Percentiles rank a stretch among this genome's conserved stretches.
phyloP scores from a whole-genome alignment of 176 grass and related monocot genomes.

The Zea mays region DNA sequence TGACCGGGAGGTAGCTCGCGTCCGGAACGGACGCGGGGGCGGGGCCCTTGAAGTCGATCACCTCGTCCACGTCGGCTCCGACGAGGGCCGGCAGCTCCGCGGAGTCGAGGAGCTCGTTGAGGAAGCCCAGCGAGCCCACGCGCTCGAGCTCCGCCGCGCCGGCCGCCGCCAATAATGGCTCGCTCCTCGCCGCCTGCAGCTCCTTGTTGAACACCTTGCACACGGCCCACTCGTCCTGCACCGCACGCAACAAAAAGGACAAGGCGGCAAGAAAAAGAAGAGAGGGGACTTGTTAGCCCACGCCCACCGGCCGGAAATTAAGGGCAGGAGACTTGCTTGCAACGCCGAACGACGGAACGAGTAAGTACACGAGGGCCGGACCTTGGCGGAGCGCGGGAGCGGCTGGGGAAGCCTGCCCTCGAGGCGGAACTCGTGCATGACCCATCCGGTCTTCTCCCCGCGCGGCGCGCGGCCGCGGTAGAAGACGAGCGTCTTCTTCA shows the following conservation, averaged over 20 bases:
- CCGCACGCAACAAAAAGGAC: slow-evolving; percentile 29
- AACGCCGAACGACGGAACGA: not conserved
- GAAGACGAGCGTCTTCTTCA: slow-evolving; percentile 99
- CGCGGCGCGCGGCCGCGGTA: slow-evolving; percentile 86
- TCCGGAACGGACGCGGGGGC: slow-evolving; percentile 17
- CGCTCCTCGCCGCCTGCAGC: slow-evolving; percentile 28
- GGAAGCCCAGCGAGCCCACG: slow-evolving; percentile 37
- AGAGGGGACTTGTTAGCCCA: not conserved
- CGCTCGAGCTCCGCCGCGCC: slow-evolving; percentile 43
- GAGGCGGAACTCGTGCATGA: slow-evolving; percentile 93
- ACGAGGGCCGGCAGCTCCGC: slow-evolving; percentile 58
- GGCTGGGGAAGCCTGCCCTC: slow-evolving; percentile 58
- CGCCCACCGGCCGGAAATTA: not conserved
- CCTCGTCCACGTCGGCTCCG: slow-evolving; percentile 26
- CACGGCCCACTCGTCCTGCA: slow-evolving; percentile 89
- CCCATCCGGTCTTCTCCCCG: slow-evolving; percentile 84
- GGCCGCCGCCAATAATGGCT: slow-evolving; percentile 30
- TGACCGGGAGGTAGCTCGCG: slow-evolving; percentile 29
- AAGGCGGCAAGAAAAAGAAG: not conserved
- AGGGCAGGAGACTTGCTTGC: not conserved
- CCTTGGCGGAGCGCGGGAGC: slow-evolving; percentile 71
- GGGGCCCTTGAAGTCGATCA: slow-evolving; percentile 41
- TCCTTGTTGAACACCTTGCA: slow-evolving; percentile 85
- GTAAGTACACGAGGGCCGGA: not conserved
- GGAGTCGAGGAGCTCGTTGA: slow-evolving; percentile 57